phyloP scores from a whole-genome alignment of 2,329 filamentous ascomycete genomes.

The Xylariaceae sp. region DNA sequence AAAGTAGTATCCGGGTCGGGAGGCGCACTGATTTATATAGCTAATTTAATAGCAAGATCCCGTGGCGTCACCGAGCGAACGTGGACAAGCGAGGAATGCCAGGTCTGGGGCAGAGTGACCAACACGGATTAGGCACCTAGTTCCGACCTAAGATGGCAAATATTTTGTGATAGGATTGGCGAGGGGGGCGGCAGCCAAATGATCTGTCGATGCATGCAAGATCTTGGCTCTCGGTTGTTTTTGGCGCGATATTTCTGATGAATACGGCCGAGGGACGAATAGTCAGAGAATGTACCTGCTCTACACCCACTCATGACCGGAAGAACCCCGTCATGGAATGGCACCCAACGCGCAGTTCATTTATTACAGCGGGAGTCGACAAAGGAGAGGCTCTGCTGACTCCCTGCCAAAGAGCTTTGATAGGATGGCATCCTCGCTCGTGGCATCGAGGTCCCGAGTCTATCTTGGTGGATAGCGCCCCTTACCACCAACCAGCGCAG shows the following conservation, averaged over 20 bases:
- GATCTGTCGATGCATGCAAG: slow-evolving; percentile 18
- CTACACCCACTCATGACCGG: slow-evolving; percentile 3
- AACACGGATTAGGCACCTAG: slow-evolving; percentile 11
- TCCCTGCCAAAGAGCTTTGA: slow-evolving; percentile 10
- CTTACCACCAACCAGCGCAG: slow-evolving; percentile 1
- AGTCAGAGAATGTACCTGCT: neutral
- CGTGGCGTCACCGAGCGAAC: slow-evolving; percentile 11
- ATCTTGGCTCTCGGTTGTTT: slow-evolving; percentile 19
- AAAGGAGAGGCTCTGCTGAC: neutral
- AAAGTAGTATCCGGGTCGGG: slow-evolving; percentile 17
- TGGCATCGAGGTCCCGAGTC: slow-evolving; percentile 1
- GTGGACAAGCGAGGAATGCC: slow-evolving; percentile 6
- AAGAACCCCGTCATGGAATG: neutral
- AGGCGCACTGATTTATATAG: slow-evolving; percentile 27
- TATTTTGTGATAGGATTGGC: slow-evolving; percentile 13
- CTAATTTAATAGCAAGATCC: slow-evolving; percentile 13
- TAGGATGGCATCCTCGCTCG: slow-evolving; percentile 2
- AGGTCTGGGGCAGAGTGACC: slow-evolving; percentile 10
- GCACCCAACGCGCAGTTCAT: slow-evolving; percentile 1
- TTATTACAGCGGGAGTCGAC: neutral
- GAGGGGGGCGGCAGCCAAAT: slow-evolving; percentile 15
- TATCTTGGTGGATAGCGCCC: neutral
- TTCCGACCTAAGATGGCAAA: slow-evolving; percentile 3
- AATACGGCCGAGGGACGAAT: slow-evolving; percentile 17
- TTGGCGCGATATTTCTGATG: slow-evolving; percentile 9